Evolutionary conservation across 2,329 filamentous ascomycete genomes (phyloP), one percentile per base, ranked within the genome.

Genomic region (Cladosporium sp.): DNA sequence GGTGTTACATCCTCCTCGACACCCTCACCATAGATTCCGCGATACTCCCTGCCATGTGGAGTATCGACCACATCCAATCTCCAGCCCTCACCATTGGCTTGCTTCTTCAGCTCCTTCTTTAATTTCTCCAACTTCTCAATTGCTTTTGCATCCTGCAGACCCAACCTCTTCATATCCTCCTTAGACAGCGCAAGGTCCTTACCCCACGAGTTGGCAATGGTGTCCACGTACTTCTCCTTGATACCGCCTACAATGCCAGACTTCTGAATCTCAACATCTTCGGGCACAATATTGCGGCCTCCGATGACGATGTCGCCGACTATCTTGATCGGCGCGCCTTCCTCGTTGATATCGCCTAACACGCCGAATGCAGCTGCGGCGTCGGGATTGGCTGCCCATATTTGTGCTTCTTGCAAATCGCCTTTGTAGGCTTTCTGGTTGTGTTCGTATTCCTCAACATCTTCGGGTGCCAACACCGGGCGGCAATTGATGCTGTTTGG

Each of bases 401-500:
- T 57, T 6, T 61, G 60, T 12, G 60, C 57, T 20, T 67, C 61
- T 47, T 57, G 47, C 37, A 66, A 62, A 12, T 57, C 61, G 12
- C 51, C 42, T 12, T 44, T 35, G 55, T 58, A 28, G 68, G 47
- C 36, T 45, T 51, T 50, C 24, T 55, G 50, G 17, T 69, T 64
- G 17, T 58, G 63, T 53, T 71, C 65, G 60, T 73, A 71, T n/a
- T 61, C 66, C 42, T 66, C 65, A 12, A 70, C 61, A 47, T 83
- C 80, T 10, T 84, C 75, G 35, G 84, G 80, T 2, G 76, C 70
- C 20, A 92, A 76, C 52, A 97, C 86, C 56, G 87, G 84, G 24
- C 83, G 83, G 70, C 92, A 97, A 61, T 80, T 83, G 60, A 97
- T 91, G 9, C 83, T 75, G 69, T 96, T 88, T 5, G 90, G 86